phyloP scores from a whole-genome alignment of 495 filamentous ascomycete genomes.

The Echria macrotheca region DNA sequence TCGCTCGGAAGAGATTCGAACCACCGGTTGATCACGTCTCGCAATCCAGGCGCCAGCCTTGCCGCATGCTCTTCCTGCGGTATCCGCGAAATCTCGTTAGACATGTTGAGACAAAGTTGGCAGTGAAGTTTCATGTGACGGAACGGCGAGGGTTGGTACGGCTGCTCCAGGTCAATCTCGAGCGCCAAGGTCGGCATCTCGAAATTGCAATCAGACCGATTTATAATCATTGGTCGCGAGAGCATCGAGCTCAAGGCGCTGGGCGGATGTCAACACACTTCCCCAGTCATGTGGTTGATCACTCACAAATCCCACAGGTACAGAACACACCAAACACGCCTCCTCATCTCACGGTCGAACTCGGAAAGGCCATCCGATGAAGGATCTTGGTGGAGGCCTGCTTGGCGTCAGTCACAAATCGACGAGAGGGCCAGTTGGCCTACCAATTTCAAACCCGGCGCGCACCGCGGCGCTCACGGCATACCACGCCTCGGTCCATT shows the following conservation, averaged over 20 bases:
- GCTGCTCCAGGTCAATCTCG: slow-evolving; percentile 29
- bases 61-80: slow-evolving; percentile 4
- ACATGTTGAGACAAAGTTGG: slow-evolving; percentile 28
- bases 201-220: slow-evolving; percentile 32
- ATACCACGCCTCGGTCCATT: slow-evolving; percentile 52
- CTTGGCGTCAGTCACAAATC: slow-evolving; percentile 12
- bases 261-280: background rate
- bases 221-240: slow-evolving; percentile 32
- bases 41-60: slow-evolving; percentile 19
- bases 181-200: slow-evolving; percentile 34
- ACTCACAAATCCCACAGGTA: slow-evolving; percentile 38
- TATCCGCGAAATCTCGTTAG: slow-evolving; percentile 11
- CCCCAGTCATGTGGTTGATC: background rate
- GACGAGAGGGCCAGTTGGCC: too few relatives aligned
- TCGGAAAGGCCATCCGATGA: slow-evolving; percentile 35
- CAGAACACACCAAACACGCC: slow-evolving; percentile 39
- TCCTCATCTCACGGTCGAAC: slow-evolving; percentile 40
- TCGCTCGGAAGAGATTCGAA: slow-evolving; percentile 36
- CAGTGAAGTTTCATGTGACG: slow-evolving; percentile 37
- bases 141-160: slow-evolving; percentile 36
- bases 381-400: slow-evolving; percentile 45
- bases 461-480: slow-evolving; percentile 39
- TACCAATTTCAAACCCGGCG: slow-evolving; percentile 49
- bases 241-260: slow-evolving; percentile 38
- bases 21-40: slow-evolving; percentile 34